Evolutionary conservation across 2,329 filamentous ascomycete species (phyloP), one percentile per base, ranked within the genome.

Genomic region (Pezicula radicicola): DNA sequence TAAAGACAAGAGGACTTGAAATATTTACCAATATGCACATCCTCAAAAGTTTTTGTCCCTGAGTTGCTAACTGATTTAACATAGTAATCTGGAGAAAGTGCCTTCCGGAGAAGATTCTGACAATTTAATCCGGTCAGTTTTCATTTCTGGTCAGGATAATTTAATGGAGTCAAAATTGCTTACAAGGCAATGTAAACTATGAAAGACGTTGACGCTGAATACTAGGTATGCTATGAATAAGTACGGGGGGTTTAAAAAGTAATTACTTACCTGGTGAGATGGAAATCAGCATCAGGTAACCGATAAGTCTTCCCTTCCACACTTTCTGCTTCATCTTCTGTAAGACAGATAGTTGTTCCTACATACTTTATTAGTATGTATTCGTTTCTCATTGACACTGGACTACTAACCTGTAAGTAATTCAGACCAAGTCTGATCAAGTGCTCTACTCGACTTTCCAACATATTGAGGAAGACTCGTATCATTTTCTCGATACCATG

Each of bases 171-270:
- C 3, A 6, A 7, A 6, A 46, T n/a, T 1, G 16, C 44, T 35
- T 35, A 33, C 44, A 4, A 46, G 27, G 30, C 44, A 46, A 46
- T 46, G 44, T n/a, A 46, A 21, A 21, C 27, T 35, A 35, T 46
- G 44, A 18, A 35, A 35, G 19, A 35, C 44, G 16, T 30, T 35
- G 8, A 46, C 28, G 6, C 25, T 46, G 13, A 10, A 15, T 4
- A 35, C 8, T 2, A 27, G 18, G 28, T 30, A 30, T 4, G 28
- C 28, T 30, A 30, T 5, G 10, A 30, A 21, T 21, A 12, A 30
- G 7, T 30, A 9, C 10, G 7, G 7, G 7, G 4, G 4, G 27
- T 12, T 12, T 8, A 30, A 30, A 30, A 12, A 2, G 10, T 30
- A 9, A 8, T 8, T 9, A 30, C 12, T 33, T 36, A 46, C 27